Base-by-base conservation (phyloP, 306 rosid genomes). In the Lithocarpus polystachyus region DNA sequence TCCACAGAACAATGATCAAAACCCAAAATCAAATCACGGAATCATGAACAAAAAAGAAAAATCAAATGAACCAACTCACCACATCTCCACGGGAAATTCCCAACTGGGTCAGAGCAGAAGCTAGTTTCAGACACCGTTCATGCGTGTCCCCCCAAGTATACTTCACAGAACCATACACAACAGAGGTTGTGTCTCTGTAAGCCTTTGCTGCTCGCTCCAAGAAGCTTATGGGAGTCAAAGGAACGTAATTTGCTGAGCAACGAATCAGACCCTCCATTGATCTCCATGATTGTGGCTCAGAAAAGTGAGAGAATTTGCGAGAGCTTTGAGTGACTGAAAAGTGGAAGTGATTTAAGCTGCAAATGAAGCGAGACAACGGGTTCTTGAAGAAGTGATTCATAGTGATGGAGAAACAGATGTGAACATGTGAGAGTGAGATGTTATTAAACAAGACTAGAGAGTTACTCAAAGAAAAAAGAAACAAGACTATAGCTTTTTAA, bases 1-100 rank as follows among this genome's bases (percentile, higher is more conserved):
- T 28, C 13, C 28, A 3, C 10, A 68, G n/a, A 35, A 35, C 26
- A 68, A n/a, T 35, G 53, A 68, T 68, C 18, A 68, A 19, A 45
- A 35, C 53, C 72, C 20, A 9, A 33, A 68, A 68, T 62, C 40
- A 61, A 26, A 26, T 60, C 18, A 24, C 5, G 19, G 5, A 24
- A 60, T 29, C 67, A 60, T 22, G 35, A 45, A 23, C 31, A 59
- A 51, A 12, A 15, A 26, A 19, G 1, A 23, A 53, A 19, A 43
- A 4, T 26, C 23, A 51, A 22, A 71, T 53, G 54, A 60, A n/a
- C 8, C 13, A n/a, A 74, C 92, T 83, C 15, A 92, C 97, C 88
- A 92, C 89, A 84, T 92, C 91, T 1, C 97, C 94, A 0, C 84
- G 88, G 12, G 93, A 94, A 87, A 94, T 82, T 20, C 92, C 95